A percentile compares a stretch with the other conserved stretches of the same genome.
Conservation (phyloP, 1,284 basidiomycete genomes). For the Golubevia pallescens region DNA sequence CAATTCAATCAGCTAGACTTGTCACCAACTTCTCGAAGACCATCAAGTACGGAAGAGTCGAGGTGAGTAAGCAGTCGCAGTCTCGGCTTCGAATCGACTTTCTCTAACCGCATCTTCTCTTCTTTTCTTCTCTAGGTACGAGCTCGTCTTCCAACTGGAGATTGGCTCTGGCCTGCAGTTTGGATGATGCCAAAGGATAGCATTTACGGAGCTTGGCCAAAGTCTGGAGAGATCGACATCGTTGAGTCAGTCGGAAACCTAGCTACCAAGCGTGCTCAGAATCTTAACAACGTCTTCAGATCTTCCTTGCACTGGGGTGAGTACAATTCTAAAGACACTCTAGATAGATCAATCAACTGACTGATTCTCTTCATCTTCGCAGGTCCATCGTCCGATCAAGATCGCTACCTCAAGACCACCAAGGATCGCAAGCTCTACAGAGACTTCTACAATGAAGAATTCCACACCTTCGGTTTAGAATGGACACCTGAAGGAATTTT, state of each 20-base stretch:
- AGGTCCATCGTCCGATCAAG: constrained; percentile 9
- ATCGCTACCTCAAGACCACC: constrained; percentile 25
- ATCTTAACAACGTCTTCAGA: constrained; percentile 17
- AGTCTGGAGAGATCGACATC: constrained; percentile 45
- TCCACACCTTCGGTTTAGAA: constrained; percentile 35
- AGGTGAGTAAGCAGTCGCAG: no score
- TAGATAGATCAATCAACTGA: no score
- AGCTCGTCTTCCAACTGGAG: constrained; percentile 36
- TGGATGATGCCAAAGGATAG: constrained; percentile 29
- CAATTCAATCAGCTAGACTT: constrained; percentile 32
- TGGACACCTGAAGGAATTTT: constrained; percentile 28
- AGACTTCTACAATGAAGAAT: constrained; percentile 30
- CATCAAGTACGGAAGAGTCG: constrained; percentile 33
- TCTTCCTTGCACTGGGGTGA: constrained; percentile 34
- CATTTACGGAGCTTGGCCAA: constrained; percentile 36
- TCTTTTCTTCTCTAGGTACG: neutral
- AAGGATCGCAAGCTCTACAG: constrained; percentile 22
- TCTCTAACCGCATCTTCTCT: no score
- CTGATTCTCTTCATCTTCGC: neutral
- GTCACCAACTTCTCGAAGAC: constrained; percentile 30
- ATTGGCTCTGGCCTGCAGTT: constrained; percentile 45
- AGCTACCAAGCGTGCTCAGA: constrained; percentile 9
- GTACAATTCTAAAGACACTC: no score
- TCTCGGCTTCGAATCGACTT: no score
- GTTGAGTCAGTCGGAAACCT: constrained; percentile 34